phyloP scores from a whole-genome alignment of 192 early-diverging fungal species.

The Coemansia sp. region DNA sequence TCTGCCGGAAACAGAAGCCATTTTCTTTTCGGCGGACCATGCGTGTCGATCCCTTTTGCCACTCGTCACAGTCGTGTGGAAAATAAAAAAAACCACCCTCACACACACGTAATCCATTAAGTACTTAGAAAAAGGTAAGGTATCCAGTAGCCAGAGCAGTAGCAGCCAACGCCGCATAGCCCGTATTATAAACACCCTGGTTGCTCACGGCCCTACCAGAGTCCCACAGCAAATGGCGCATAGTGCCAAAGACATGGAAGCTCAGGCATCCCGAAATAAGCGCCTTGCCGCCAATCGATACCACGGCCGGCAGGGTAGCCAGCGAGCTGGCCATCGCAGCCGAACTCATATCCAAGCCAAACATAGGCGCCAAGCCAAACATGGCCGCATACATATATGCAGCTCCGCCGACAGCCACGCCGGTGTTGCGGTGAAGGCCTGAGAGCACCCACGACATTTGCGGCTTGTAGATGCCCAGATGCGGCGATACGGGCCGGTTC shows the following conservation, averaged over 20 bases:
- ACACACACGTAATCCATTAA: not conserved
- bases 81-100: not conserved
- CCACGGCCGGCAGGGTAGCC: conserved; percentile 65
- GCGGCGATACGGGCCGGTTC: conserved; percentile 80
- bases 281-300: conserved; percentile 72
- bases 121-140: conserved; percentile 56
- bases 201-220: conserved; percentile 65
- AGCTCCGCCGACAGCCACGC: conserved; percentile 65
- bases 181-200: conserved; percentile 80
- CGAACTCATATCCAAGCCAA: conserved; percentile 65
- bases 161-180: conserved; percentile 71
- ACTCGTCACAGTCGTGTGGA: not conserved
- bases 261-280: conserved; percentile 69
- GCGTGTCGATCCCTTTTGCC: not conserved
- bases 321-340: conserved; percentile 65
- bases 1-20: not conserved
- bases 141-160: conserved; percentile 59
- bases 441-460: conserved; percentile 86
- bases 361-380: conserved; percentile 64
- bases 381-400: conserved; percentile 69
- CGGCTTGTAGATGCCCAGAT: conserved; percentile 88
- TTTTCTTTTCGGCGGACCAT: not conserved
- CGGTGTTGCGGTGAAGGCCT: conserved; percentile 71
- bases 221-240: conserved; percentile 96
- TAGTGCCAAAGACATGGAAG: conserved; percentile 84